A percentile compares a stretch with the other conserved stretches of the same genome.
Conservation (phyloP, 805 yeast species). For the Brettanomyces bruxellensis region DNA sequence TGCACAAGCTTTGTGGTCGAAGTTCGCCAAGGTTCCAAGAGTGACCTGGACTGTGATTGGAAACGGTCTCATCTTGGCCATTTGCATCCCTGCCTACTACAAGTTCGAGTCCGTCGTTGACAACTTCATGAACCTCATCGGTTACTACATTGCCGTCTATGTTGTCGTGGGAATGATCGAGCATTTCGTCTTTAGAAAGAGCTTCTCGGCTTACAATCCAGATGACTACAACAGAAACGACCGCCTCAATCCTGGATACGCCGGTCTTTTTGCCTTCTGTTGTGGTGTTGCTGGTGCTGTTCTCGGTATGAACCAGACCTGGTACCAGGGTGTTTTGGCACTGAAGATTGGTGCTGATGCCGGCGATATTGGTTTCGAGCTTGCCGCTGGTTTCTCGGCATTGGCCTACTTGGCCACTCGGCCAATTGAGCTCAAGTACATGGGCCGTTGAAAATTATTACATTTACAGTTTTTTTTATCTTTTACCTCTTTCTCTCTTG, state of each 20-base stretch:
- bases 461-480: not conserved
- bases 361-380: constrained; percentile 84
- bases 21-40: constrained; percentile 70
- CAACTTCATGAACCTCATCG: constrained; percentile 86
- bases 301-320: constrained; percentile 78
- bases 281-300: constrained; percentile 83
- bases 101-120: constrained; percentile 63
- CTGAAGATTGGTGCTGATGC: constrained; percentile 52
- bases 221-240: constrained; percentile 49
- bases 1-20: constrained; percentile 78
- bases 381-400: constrained; percentile 60
- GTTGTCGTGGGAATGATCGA: constrained; percentile 68
- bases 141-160: constrained; percentile 85
- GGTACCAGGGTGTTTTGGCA: constrained; percentile 72
- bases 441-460: constrained; percentile 31
- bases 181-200: constrained; percentile 70
- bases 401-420: constrained; percentile 49
- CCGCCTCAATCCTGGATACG: constrained; percentile 64
- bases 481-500: not conserved
- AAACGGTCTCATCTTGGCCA: constrained; percentile 69
- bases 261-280: constrained; percentile 71
- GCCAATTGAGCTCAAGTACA: constrained; percentile 58
- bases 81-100: constrained; percentile 84
- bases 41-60: constrained; percentile 73
- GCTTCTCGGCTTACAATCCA: constrained; percentile 53